Evolutionary conservation across 2,329 filamentous ascomycete species (phyloP).

Genomic region (Fusarium illudens): DNA sequence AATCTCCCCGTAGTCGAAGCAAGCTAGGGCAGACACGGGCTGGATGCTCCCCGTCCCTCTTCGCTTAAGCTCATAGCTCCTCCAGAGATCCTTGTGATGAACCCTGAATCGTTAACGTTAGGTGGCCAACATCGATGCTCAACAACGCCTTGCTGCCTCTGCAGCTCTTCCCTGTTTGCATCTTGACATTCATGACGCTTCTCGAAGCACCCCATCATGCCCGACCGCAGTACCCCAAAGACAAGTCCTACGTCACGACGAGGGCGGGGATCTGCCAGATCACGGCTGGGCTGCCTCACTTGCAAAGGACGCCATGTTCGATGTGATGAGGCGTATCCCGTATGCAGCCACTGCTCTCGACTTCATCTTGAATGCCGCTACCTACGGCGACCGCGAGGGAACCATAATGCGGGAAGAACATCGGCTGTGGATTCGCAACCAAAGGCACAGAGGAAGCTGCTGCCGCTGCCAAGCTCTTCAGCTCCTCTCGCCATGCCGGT

Average conservation of each 20-base stretch:
- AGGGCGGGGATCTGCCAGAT: not conserved
- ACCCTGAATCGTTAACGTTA: too few species aligned
- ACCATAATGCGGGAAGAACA: not conserved
- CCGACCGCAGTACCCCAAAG: not conserved
- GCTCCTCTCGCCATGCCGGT: not conserved
- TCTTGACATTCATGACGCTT: not conserved
- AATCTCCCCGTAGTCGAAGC: not conserved
- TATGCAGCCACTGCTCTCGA: constrained; percentile 10
- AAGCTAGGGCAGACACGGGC: not conserved
- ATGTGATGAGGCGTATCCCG: constrained; percentile 13
- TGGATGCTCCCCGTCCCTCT: not conserved
- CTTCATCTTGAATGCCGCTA: constrained; percentile 4
- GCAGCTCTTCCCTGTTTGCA: not conserved
- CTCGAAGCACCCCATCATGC: not conserved
- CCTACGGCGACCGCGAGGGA: not conserved
- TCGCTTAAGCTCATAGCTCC: not conserved
- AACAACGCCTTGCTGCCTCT: not conserved
- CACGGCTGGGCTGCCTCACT: constrained; percentile 8
- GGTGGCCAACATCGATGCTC: not conserved
- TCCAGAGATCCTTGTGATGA: not conserved
- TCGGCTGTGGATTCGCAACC: not conserved
- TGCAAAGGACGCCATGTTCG: constrained; percentile 16
- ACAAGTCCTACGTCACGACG: not conserved
- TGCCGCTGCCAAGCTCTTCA: not conserved
- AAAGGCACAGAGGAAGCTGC: not conserved